phyloP scores from a whole-genome alignment of 352 stramenopile species.

The Pythium aquatile region DNA sequence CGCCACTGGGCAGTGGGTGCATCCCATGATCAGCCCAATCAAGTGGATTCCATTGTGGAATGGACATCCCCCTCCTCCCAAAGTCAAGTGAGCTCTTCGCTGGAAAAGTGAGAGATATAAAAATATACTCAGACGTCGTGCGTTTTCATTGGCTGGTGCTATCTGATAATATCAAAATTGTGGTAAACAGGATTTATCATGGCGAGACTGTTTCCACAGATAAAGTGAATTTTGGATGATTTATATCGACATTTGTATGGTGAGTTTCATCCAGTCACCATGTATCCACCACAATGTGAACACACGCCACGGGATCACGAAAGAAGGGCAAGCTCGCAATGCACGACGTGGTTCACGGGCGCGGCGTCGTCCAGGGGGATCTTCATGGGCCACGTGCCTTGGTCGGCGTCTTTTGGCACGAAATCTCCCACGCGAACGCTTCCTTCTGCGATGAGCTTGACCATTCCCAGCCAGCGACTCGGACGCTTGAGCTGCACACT shows the following conservation, averaged over 20 bases:
- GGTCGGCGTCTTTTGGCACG: not conserved
- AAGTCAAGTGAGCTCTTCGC: constrained; percentile 4
- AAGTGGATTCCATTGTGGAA: not conserved
- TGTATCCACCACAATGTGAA: too few species aligned
- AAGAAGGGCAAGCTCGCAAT: not conserved
- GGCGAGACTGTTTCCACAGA: too few species aligned
- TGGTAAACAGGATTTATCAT: too few species aligned
- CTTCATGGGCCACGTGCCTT: not conserved
- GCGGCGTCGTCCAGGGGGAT: not conserved
- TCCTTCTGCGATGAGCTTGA: constrained; percentile 12
- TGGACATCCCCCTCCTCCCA: not conserved
- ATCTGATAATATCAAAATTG: not conserved
- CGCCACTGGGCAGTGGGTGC: not conserved
- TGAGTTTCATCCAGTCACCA: too few species aligned
- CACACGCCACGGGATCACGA: too few species aligned
- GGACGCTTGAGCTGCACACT: constrained; percentile 12
- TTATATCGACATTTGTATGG: too few species aligned
- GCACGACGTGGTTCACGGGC: not conserved
- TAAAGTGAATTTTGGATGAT: too few species aligned
- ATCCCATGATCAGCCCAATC: not conserved
- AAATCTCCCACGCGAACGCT: not conserved
- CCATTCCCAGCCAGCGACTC: constrained; percentile 17
- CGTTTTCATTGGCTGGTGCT: not conserved
- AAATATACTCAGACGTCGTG: not conserved
- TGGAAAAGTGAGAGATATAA: not conserved